Evolutionary conservation across 2,329 filamentous ascomycete species (phyloP).

Genomic region (Arthrobotrys musiformis): DNA sequence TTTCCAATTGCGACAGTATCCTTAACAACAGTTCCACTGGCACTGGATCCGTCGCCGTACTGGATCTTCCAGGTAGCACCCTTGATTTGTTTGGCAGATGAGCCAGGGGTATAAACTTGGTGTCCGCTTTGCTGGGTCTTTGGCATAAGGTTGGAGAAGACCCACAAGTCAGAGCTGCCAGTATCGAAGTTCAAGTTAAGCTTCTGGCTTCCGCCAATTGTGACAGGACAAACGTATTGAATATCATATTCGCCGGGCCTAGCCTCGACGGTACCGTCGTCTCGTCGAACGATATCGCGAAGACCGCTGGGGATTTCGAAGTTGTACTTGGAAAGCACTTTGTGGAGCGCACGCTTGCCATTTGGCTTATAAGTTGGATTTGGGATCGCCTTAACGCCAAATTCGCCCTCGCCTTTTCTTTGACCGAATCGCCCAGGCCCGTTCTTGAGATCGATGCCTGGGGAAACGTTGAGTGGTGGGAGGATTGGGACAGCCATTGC

Average conservation of each 20-base stretch:
- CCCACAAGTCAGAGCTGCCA: slow-evolving; percentile 77
- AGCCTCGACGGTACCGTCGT: slow-evolving; percentile 62
- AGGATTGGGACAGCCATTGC: slow-evolving; percentile 37
- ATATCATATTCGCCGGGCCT: slow-evolving; percentile 67
- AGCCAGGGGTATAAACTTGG: slow-evolving; percentile 68
- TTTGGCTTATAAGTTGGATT: slow-evolving; percentile 61
- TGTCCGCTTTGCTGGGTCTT: slow-evolving; percentile 68
- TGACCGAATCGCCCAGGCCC: slow-evolving; percentile 37
- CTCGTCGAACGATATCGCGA: slow-evolving; percentile 22
- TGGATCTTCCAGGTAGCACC: slow-evolving; percentile 62
- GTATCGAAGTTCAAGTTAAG: slow-evolving; percentile 78
- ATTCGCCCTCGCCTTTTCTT: slow-evolving; percentile 62
- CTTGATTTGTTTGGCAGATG: slow-evolving; percentile 64
- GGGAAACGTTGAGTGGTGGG: slow-evolving; percentile 46
- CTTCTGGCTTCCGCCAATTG: slow-evolving; percentile 70
- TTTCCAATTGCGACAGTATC: slow-evolving; percentile 73
- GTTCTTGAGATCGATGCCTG: slow-evolving; percentile 42
- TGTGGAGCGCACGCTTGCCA: slow-evolving; percentile 39
- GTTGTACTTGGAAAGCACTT: slow-evolving; percentile 40
- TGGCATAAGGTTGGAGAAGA: slow-evolving; percentile 72
- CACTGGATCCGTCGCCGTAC: slow-evolving; percentile 69
- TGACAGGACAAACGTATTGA: slow-evolving; percentile 72
- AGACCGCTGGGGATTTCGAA: slow-evolving; percentile 23
- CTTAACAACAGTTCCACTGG: slow-evolving; percentile 73
- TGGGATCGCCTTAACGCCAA: slow-evolving; percentile 63